Evolutionary conservation across 306 rosid genomes (phyloP).

Genomic region (Castanea sativa): DNA sequence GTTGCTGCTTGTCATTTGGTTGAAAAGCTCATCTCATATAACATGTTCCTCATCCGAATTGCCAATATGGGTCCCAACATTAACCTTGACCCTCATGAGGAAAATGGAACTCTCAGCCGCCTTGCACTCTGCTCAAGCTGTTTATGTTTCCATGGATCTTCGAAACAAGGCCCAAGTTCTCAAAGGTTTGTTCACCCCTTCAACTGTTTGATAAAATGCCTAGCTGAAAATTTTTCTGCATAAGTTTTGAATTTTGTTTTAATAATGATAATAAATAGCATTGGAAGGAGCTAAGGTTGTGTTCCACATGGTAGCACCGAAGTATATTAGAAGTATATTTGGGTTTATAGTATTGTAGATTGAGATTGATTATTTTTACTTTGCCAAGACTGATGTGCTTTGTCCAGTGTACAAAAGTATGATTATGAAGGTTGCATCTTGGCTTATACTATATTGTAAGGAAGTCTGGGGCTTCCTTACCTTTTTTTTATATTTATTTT

Average conservation of each 20-base stretch:
- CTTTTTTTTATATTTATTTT: too few relatives aligned
- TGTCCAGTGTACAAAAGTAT: too few relatives aligned
- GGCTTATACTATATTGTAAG: too few relatives aligned
- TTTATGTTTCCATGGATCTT: conserved; percentile 66
- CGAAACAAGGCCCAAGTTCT: conserved; percentile 69
- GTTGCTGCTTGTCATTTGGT: conserved; percentile 94
- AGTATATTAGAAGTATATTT: conserved; percentile 27
- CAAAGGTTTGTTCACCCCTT: conserved; percentile 34
- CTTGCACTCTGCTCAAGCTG: conserved; percentile 66
- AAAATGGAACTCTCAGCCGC: conserved; percentile 71
- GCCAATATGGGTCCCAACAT: conserved; percentile 66
- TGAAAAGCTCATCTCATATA: conserved; percentile 53
- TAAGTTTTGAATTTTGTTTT: background rate
- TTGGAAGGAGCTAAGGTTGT: conserved; percentile 81
- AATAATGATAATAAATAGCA: conserved; percentile 34
- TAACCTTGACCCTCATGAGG: conserved; percentile 64
- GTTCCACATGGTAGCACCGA: conserved; percentile 97
- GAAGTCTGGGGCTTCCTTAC: too few relatives aligned
- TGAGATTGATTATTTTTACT: too few relatives aligned
- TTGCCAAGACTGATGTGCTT: too few relatives aligned
- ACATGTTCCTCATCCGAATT: conserved; percentile 58
- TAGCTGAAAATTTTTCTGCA: background rate
- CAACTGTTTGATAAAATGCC: background rate
- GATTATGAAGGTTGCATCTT: too few relatives aligned
- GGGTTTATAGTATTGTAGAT: too few relatives aligned